Percentiles rank a stretch among this genome's conserved stretches.
Evolutionary conservation across 352 stramenopile genomes (phyloP).

Genomic region (Albugo laibachii): DNA sequence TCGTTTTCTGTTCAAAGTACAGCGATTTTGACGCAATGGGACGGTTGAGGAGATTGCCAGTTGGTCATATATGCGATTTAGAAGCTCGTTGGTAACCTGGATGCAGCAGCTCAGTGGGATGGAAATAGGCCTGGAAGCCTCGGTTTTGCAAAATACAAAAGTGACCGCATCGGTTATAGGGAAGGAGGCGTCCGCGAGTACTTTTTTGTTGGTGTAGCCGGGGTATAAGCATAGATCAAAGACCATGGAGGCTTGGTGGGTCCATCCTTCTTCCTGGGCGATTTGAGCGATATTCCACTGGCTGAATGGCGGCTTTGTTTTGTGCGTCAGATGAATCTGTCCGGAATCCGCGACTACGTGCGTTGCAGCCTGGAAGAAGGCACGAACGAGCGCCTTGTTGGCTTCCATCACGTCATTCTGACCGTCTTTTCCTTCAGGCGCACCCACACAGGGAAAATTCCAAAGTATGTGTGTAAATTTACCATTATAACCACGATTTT

Average conservation of each 20-base stretch:
- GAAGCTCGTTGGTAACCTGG: too few species aligned
- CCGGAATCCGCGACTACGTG: constrained; percentile 19
- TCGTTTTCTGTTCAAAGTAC: too few species aligned
- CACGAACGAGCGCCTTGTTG: constrained; percentile 83
- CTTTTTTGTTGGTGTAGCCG: constrained; percentile 92
- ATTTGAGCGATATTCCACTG: constrained; percentile 75
- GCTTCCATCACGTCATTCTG: constrained; percentile 91
- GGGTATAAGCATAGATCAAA: constrained; percentile 86
- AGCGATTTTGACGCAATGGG: background rate
- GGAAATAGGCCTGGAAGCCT: constrained; percentile 4
- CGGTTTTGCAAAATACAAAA: constrained; percentile 75
- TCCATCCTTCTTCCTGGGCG: constrained; percentile 20
- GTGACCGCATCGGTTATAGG: constrained; percentile 91
- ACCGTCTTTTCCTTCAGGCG: constrained; percentile 82
- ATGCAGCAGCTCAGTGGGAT: too few species aligned
- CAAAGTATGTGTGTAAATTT: constrained; percentile 87
- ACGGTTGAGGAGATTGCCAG: constrained; percentile 1
- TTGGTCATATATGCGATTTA: background rate
- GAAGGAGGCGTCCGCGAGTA: constrained; percentile 88
- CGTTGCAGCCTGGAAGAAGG: constrained; percentile 70
- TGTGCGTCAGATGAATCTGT: constrained; percentile 90
- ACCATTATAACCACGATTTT: constrained; percentile 1
- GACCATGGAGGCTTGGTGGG: constrained; percentile 56
- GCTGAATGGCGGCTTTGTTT: constrained; percentile 85
- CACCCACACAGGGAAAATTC: constrained; percentile 92